Conservation (phyloP, 352 stramenopile species). For the Phytophthora agathidicida region DNA sequence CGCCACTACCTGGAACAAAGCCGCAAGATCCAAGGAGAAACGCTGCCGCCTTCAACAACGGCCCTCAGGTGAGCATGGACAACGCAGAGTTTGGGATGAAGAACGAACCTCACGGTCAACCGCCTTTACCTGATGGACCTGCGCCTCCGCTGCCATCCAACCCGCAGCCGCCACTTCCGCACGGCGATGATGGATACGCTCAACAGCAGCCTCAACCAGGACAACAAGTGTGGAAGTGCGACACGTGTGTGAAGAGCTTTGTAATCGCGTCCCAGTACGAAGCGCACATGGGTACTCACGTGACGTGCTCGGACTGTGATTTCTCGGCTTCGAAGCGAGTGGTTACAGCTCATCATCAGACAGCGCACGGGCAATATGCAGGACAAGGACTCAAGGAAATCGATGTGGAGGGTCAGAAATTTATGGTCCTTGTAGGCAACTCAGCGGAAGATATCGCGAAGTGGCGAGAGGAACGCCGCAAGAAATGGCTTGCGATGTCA, state of each 20-base stretch:
- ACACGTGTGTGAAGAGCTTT: slow-evolving; percentile 79
- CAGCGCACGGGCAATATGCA: slow-evolving; percentile 66
- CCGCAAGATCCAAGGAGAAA: slow-evolving; percentile 30
- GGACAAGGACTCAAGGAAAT: slow-evolving; percentile 83
- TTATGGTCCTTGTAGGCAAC: slow-evolving; percentile 84
- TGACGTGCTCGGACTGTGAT: slow-evolving; percentile 68
- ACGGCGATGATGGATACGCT: slow-evolving; percentile 23
- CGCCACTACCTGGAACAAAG: slow-evolving; percentile 9
- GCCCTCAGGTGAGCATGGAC: not conserved
- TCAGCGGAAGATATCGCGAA: slow-evolving; percentile 81
- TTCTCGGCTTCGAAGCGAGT: slow-evolving; percentile 81
- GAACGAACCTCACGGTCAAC: slow-evolving; percentile 8
- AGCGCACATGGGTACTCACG: slow-evolving; percentile 76
- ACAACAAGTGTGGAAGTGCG: slow-evolving; percentile 55
- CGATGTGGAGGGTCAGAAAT: slow-evolving; percentile 87
- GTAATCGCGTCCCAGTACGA: slow-evolving; percentile 69
- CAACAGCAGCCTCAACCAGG: slow-evolving; percentile 17
- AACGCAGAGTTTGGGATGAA: slow-evolving; percentile 3
- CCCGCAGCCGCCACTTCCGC: slow-evolving; percentile 21
- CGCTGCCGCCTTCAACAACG: slow-evolving; percentile 2
- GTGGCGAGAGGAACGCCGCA: slow-evolving; percentile 79
- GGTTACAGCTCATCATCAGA: slow-evolving; percentile 75
- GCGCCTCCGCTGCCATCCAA: slow-evolving; percentile 26
- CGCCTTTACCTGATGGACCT: slow-evolving; percentile 21
- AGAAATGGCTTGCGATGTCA: slow-evolving; percentile 58